Evolutionary conservation across 2,329 filamentous ascomycete genomes (phyloP), one percentile per base, ranked within the genome.

Genomic region (Penicillium nordicum): DNA sequence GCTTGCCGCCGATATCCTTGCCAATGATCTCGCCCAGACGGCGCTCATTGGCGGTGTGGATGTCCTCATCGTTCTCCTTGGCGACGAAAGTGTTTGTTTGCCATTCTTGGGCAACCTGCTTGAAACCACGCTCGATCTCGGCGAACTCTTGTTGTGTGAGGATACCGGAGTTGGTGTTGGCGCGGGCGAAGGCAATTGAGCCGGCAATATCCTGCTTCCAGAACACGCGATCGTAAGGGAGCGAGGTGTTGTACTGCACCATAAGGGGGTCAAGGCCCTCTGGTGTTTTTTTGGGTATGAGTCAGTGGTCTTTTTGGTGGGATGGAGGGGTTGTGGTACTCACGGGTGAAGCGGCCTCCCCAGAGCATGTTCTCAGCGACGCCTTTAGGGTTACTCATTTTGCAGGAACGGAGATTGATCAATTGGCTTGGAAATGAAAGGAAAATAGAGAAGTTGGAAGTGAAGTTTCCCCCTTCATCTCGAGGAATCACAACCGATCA

Each of bases 221-320:
- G 67, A 96, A 86, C 51, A 82, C 80, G 63, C 86, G 85, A 75
- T 96, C 91, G 75, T 88, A 92, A 71, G 84, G 85, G 65, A 96
- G 88, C 52, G 84, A 88, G 67, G 87, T 86, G 73, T 96, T 96
- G 80, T 93, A 96, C 63, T 88, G 81, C 59, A 86, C 82, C 90
- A 96, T 96, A 50, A 95, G 82, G 52, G 90, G 89, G 76, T 95
- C 90, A 64, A 93, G 84, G 65, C 84, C 88, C 79, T 90, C 89
- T 89, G 21, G 5, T 1, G 66, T 52, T 58, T 48, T 60, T 67
- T 62, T 62, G 0, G 21, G 60, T 44, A 38, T 63, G 57, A 58
- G 61, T 68, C 54, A 63, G 55, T 55, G 50, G 23, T 45, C n/a
- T 44, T 44, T 37, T 36, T 53, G 45, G 59, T 55, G 51, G 52